phyloP scores from a whole-genome alignment of 305 asterid species.

The Fraxinus angustifolia region DNA sequence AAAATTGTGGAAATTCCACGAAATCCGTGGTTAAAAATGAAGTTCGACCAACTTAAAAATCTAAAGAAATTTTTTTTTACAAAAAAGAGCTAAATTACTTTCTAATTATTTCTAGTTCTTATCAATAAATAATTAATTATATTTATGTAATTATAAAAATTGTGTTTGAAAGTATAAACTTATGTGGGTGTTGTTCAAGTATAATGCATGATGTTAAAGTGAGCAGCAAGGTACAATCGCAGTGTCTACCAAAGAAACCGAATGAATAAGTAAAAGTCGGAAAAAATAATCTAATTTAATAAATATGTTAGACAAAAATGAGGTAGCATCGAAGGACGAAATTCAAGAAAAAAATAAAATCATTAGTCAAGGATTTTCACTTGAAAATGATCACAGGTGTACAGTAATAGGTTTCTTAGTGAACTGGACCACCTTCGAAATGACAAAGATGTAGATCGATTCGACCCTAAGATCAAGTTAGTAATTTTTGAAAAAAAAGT shows the following conservation, averaged over 20 bases:
- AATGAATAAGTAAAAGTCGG: not conserved
- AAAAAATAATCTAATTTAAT: not conserved
- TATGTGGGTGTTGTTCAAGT: no score
- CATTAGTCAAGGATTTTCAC: not conserved
- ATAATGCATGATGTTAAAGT: no score
- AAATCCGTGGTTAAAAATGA: no score
- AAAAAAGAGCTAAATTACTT: not conserved
- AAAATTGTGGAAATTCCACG: no score
- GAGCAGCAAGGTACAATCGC: no score
- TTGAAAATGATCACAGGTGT: not conserved
- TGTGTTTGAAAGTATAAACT: not conserved
- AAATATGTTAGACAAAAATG: not conserved
- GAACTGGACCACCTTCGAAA: not conserved
- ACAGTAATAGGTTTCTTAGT: not conserved
- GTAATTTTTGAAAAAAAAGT: not conserved
- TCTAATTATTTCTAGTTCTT: not conserved
- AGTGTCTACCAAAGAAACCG: no score
- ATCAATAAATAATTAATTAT: no score
- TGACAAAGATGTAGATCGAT: not conserved
- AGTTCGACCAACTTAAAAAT: not conserved
- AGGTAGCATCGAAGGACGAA: not conserved
- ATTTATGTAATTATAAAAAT: not conserved
- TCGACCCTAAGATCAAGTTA: not conserved
- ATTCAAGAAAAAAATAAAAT: no score
- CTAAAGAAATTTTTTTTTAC: no score